phyloP scores from a whole-genome alignment of 768 basidiomycete genomes.

The Auricularia auricula-judae region DNA sequence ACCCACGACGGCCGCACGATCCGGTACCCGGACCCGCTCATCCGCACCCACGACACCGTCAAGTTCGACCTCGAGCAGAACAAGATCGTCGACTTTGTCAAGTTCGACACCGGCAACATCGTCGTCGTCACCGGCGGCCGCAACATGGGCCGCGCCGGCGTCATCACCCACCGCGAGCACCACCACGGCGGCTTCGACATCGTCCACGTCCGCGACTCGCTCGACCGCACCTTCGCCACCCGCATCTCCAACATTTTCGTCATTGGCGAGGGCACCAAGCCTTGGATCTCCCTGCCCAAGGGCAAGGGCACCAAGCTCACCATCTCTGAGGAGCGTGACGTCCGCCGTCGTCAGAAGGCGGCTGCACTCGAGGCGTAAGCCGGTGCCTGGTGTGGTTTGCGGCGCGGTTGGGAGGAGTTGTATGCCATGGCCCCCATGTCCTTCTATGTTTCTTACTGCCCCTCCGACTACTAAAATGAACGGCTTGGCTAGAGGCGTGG shows the following conservation, averaged over 20 bases:
- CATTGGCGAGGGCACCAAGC: conserved; percentile 90
- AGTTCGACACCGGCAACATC: conserved; percentile 96
- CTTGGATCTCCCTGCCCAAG: conserved; percentile 94
- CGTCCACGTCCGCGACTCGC: conserved; percentile 90
- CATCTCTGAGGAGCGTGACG: conserved; percentile 39
- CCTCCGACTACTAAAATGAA: too few species aligned
- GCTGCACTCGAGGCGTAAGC: neutral
- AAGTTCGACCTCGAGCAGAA: conserved; percentile 92
- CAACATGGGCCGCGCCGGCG: conserved; percentile 98
- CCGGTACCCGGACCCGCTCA: conserved; percentile 94
- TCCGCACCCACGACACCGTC: conserved; percentile 95
- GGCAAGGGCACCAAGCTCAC: conserved; percentile 97
- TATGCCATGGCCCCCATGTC: neutral
- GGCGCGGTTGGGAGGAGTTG: neutral
- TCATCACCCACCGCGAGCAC: conserved; percentile 93
- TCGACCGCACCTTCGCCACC: conserved; percentile 94
- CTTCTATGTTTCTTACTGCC: too few species aligned
- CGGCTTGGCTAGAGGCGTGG: too few species aligned
- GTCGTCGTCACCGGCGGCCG: conserved; percentile 98
- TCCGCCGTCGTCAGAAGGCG: neutral
- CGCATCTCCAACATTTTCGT: conserved; percentile 97
- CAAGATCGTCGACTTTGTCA: conserved; percentile 87
- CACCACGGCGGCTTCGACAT: conserved; percentile 99
- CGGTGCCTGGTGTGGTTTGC: too few species aligned
- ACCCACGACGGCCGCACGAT: conserved; percentile 99